Base-by-base conservation (phyloP, 768 basidiomycete genomes). In the Lactarius tabidus region DNA sequence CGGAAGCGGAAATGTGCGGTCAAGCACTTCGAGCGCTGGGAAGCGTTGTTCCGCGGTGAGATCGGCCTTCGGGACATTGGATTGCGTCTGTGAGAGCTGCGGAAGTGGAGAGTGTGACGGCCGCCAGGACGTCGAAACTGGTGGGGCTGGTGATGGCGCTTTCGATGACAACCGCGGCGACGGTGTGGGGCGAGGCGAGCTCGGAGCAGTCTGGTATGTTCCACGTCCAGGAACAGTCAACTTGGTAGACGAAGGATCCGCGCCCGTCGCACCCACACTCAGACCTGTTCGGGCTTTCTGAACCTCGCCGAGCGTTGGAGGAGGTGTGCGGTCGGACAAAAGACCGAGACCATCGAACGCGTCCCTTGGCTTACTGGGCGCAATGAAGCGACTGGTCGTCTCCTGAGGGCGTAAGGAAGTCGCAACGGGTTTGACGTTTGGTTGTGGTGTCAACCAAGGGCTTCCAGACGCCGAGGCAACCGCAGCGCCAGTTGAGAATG, bases 11-110 rank as follows among this genome's bases (percentile, higher is more conserved):
- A 85, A 83, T 12, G 77, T 77, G 28, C 85, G 82, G 74, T 93
- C 89, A 7, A 95, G 78, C 65, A 91, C 89, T 73, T 96, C 95
- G 48, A 97, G 77, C 0, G 95, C 90, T 0, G 95, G 95, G 74
- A 91, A 97, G 59, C 91, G 82, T 35, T 85, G 81, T 74, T 95
- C 93, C 20, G 80, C 82, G 51, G 82, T 77, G 28, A 81, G 72
- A 35, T 81, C 79, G 26, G 81, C 78, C 45, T 72, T 71, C 45
- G 77, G 78, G 20, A 63, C 58, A n/a, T 23, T 43, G 18, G 69
- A 51, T 28, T 39, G 52, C 23, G 69, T 55, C 39, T 39, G 52
- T 6, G 31, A 20, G n/a, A n/a, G n/a, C 31, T 39, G 57, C 3
- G 51, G 61, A 15, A 51, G 33, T 15, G 70, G 62, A 36, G 69